Conservation (phyloP, 129 eudicot species). For the Saussurea involucrata region DNA sequence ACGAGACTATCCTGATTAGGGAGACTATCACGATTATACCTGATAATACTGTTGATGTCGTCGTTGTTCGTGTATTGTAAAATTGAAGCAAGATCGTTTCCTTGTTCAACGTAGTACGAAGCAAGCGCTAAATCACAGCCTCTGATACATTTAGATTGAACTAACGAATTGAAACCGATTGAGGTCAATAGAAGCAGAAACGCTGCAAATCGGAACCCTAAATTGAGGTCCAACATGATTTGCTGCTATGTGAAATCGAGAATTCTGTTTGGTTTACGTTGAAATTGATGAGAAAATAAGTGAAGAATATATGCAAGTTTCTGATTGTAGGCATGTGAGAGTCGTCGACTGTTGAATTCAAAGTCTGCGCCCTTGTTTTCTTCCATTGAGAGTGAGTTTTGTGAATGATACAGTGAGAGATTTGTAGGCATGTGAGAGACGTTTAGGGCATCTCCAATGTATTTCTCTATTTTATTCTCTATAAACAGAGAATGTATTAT, state of each 20-base stretch:
- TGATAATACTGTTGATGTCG: not conserved
- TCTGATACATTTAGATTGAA: constrained; percentile 41
- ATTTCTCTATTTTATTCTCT: too few species aligned
- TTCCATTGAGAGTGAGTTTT: not conserved
- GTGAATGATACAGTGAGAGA: too few species aligned
- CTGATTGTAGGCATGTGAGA: constrained; percentile 13
- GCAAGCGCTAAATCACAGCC: constrained; percentile 69
- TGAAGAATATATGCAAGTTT: not conserved
- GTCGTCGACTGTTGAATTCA: constrained; percentile 15
- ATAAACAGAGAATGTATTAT: too few species aligned
- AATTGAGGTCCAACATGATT: constrained; percentile 18
- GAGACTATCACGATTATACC: constrained; percentile 39
- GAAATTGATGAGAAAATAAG: not conserved
- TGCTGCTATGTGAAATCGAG: constrained; percentile 12
- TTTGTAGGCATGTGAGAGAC: too few species aligned
- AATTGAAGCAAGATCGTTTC: constrained; percentile 23
- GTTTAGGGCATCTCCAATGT: too few species aligned
- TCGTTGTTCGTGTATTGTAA: constrained; percentile 14
- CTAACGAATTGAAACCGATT: not conserved
- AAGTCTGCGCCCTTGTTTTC: not conserved
- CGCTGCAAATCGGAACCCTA: constrained; percentile 3
- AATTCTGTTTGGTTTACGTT: constrained; percentile 10
- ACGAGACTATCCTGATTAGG: constrained; percentile 37
- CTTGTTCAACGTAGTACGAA: constrained; percentile 44
- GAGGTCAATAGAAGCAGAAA: not conserved